Base-by-base conservation (phyloP, 2,329 filamentous ascomycete genomes). In the Aspergillus aculeatinus region DNA sequence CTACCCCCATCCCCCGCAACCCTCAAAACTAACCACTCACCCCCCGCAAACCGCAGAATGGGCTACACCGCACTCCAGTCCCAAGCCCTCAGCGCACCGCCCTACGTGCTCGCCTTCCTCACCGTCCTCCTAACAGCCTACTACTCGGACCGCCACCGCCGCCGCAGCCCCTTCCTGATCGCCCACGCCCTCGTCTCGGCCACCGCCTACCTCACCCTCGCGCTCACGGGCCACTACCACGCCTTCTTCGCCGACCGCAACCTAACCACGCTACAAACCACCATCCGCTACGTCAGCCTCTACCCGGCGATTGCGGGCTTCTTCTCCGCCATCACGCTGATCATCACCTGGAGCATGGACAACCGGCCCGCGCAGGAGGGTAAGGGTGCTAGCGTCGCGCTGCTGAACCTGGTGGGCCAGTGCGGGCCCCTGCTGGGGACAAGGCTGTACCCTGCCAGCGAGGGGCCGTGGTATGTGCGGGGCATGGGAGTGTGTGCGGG, bases 321-420 rank as follows among this genome's bases (percentile, higher is more conserved):
- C 76, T 94, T 96, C 80, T 87, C 85, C 61, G 89, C 91, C 21
- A 89, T 96, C 59, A 92, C 91, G 0, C 82, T 96, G 33, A 89
- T 93, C 66, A 90, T 96, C 59, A 89, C 91, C 1, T 96, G 92
- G 92, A 91, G 85, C 39, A 85, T 96, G 70, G 96, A 96, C 72
- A 96, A 96, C 74, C 90, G 95, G 71, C 78, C 83, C 56, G 86
- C 81, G 12, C 85, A 88, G 62, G 85, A 84, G 55, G 85, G 86
- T 6, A 89, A 90, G 65, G 91, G 91, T 0, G 86, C 86, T 1
- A 91, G 89, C 1, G 90, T 96, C 69, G 91, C 89, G 1, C 81
- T 96, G 33, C 75, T 97, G 70, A 93, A 96, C 74, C 70, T 92
- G 39, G 82, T 96, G 14, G 93, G 91, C 1, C 91, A 96, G 76